Evolutionary conservation across 2,329 filamentous ascomycete species (phyloP), one percentile per base, ranked within the genome.

Genomic region (Pseudocercospora eumusae): DNA sequence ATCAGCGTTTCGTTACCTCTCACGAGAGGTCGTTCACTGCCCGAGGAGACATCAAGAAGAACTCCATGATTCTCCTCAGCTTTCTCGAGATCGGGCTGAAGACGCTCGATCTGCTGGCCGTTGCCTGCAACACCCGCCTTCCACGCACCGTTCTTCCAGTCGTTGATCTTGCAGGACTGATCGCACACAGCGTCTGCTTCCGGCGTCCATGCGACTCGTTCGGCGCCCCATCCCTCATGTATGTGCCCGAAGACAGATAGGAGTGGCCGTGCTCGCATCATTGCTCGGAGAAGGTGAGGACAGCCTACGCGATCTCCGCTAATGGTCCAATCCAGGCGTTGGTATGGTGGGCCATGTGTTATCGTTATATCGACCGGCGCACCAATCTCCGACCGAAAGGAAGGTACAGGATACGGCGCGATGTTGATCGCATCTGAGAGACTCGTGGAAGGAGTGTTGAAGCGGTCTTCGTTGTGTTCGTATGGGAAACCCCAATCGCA

Each of bases 211-310:
- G 75, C 74, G 0, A 85, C 79, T 2, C 84, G 62, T 57, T 80
- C 82, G 0, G 78, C 81, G 2, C 86, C 86, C 83, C 84, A 88
- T 0, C 77, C 80, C 66, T 85, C 82, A 68, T 86, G 84, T n/a
- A 86, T 81, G 63, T 86, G 84, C 0, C 84, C 84, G 61, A 85
- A 86, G 69, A 83, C 85, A 69, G 85, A 82, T 3, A 86, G 64
- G 6, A 70, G 69, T 1, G 84, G 83, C 27, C 73, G 75, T 1
- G 79, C 76, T 0, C 69, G 68, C 1, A 77, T 74, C 0, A 86
- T 68, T 0, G 83, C 81, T 0, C 69, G 70, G 57, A 84, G 79
- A 2, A 86, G 76, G 15, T 76, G 63, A 0, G 67, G 65, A 61
- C 81, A 81, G 20, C 84, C 82, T 18, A 75, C 76, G 56, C 69